Evolutionary conservation across 2,329 filamentous ascomycete genomes (phyloP), one percentile per base, ranked within the genome.

Genomic region (Calonectria ilicicola): DNA sequence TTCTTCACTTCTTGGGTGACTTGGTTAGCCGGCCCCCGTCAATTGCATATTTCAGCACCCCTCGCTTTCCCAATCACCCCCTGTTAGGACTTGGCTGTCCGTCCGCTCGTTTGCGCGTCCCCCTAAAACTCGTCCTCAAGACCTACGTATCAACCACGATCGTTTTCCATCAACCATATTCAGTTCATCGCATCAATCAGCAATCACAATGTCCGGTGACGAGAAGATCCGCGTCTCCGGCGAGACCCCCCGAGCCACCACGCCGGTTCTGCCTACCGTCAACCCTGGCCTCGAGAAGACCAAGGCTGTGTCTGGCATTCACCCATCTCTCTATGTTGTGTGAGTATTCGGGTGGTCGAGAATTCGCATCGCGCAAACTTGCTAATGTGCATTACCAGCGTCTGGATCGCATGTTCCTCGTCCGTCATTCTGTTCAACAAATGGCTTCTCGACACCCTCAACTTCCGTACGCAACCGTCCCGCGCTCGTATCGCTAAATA

Each of bases 401-500:
- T 92, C 79, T 99, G 97, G 97, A 98, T 99, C 82, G 88, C 92
- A 72, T 89, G 98, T 84, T 98, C 95, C 82, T 98, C 95, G 51
- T 95, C 93, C 80, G 95, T 98, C 82, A 99, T 99, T 84, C 89
- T 99, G 74, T 98, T 98, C 93, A 98, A 99, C 92, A 99, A 99
- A 91, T 98, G 95, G 92, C 95, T 99, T 81, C 90, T 98, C 75
- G 93, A 96, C 81, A 96, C 93, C 46, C 90, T 93, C 75, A 90
- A 94, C 75, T 98, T 98, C 88, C 91, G 85, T 86, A 85, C 78
- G 85, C 79, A 63, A 23, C 46, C 66, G 51, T n/a, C 27, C 17
- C 46, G 58, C 58, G 38, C 63, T 53, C 51, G 29, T 19, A 40
- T 49, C 67, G 42, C 60, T 62, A 27, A 72, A 9, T 29, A 65